phyloP scores from a whole-genome alignment of 192 early-diverging fungal genomes.

The Lobosporangium transversale region DNA sequence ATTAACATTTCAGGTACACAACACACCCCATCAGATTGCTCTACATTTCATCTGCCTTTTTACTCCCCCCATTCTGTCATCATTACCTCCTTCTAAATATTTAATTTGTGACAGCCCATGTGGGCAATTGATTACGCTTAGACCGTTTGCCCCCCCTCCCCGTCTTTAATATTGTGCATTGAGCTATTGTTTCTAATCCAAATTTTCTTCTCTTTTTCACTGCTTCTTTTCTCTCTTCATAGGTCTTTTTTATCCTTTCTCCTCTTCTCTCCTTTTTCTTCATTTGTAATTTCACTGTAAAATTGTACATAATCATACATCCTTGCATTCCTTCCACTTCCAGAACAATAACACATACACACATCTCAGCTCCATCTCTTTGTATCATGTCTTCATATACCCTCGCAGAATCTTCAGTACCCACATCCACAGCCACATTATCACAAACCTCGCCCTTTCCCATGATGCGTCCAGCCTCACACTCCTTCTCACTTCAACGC shows the following conservation, averaged over 20 bases:
- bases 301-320: not conserved
- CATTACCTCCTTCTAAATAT: too few relatives aligned
- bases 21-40: too few relatives aligned
- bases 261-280: not conserved
- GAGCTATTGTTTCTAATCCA: too few relatives aligned
- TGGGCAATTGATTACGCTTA: too few relatives aligned
- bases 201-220: not conserved
- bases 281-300: constrained; percentile 1
- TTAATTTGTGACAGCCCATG: too few relatives aligned
- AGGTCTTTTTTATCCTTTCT: constrained; percentile 1
- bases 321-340: not conserved
- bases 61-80: too few relatives aligned
- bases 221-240: not conserved
- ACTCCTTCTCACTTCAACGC: constrained; percentile 43
- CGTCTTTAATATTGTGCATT: too few relatives aligned
- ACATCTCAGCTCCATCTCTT: not conserved
- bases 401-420: not conserved
- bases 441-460: constrained; percentile 15
- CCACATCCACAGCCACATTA: not conserved
- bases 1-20: too few relatives aligned
- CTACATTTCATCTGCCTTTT: too few relatives aligned
- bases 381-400: constrained; percentile 3
- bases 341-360: not conserved
- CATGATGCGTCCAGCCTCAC: constrained; percentile 26
- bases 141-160: too few relatives aligned